Evolutionary conservation across 1,284 basidiomycete genomes (phyloP), one percentile per base, ranked within the genome.

Genomic region (Entoloma clypeatum): DNA sequence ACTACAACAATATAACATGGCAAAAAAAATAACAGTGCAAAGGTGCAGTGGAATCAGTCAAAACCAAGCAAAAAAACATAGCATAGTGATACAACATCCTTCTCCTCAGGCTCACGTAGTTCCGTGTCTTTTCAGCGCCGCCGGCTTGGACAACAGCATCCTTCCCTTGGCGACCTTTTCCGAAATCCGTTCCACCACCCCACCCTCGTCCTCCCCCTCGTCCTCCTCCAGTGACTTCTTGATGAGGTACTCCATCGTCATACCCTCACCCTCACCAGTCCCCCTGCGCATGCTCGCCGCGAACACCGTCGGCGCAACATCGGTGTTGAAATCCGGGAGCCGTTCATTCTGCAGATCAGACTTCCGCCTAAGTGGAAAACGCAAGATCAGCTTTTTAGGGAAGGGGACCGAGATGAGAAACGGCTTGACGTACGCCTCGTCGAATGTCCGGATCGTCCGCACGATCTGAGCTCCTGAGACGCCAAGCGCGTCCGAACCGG

Each of bases 291-390:
- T 85, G 51, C 75, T 80, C 3, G 81, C 78, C 8, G 80, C 71
- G 63, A 74, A 81, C 52, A 69, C 73, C 7, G 58, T 56, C 11
- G 62, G 61, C 37, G 56, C 54, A 13, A 51, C 55, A 42, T 55
- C 62, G 22, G 64, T 64, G 51, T 72, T 65, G 59, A 78, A 78
- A 50, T 65, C 62, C 7, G 95, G 95, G 37, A 97, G 67, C 44
- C 90, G 86, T 65, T 99, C 95, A 70, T 99, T 99, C 56, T 85
- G 81, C 44, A 93, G 74, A 67, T 99, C 95, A 24, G 86, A 86
- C 54, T 87, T 88, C 49, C 93, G 91, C 23, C 86, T 89, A n/a
- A n/a, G n/a, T n/a, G 53, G 31, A 26, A 21, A 43, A 24, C 14
- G 36, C 28, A 29, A 24, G 35, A 41, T 14, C 28, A 30, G 29